Evolutionary conservation across 305 asterid genomes (phyloP).

Genomic region (Fraxinus sp.): DNA sequence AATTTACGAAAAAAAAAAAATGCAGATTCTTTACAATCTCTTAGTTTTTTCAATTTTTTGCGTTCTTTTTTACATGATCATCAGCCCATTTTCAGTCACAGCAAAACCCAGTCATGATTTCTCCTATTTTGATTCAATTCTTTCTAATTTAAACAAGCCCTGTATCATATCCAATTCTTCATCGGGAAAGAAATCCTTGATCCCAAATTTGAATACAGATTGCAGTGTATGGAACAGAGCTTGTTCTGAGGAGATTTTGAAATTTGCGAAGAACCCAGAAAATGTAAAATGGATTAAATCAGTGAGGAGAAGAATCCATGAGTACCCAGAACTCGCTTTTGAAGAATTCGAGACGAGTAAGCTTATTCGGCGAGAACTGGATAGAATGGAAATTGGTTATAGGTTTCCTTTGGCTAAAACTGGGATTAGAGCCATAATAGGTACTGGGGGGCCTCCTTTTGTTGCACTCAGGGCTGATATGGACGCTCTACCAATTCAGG

Average conservation of each 20-base stretch:
- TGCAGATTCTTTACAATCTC: slow-evolving; percentile 13
- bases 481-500: slow-evolving; percentile 99
- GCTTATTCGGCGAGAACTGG: slow-evolving; percentile 63
- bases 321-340: slow-evolving; percentile 83
- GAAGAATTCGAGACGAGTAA: slow-evolving; percentile 73
- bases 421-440: slow-evolving; percentile 76
- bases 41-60: slow-evolving; percentile 19
- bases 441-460: slow-evolving; percentile 77
- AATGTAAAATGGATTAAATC: slow-evolving; percentile 57
- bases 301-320: slow-evolving; percentile 64
- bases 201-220: slow-evolving; percentile 5
- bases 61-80: slow-evolving; percentile 28
- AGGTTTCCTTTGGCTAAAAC: slow-evolving; percentile 66
- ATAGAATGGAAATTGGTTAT: slow-evolving; percentile 51
- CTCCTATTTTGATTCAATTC: slow-evolving; percentile 33
- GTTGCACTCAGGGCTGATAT: slow-evolving; percentile 91
- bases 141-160: slow-evolving; percentile 15
- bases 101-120: slow-evolving; percentile 23
- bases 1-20: neutral
- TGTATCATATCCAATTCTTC: slow-evolving; percentile 8
- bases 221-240: slow-evolving; percentile 45
- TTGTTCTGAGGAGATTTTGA: slow-evolving; percentile 50
- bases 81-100: slow-evolving; percentile 3
- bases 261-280: slow-evolving; percentile 40
- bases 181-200: neutral